Evolutionary conservation across 1,139 yeast genomes (phyloP).

Genomic region (Yamadazyma trypodendri): DNA sequence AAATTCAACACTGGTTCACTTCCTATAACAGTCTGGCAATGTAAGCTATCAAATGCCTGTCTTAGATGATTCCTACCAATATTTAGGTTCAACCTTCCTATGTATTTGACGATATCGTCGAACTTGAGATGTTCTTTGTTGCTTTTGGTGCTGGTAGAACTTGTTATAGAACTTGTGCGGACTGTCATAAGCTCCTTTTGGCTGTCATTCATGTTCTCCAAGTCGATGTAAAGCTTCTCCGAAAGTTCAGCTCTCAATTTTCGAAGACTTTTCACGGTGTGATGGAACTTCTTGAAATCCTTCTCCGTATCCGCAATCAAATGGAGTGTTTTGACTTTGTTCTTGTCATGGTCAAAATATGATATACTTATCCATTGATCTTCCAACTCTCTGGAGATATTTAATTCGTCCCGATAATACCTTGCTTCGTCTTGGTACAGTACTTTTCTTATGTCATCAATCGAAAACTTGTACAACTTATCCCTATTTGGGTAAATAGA

Average conservation of each 20-base stretch:
- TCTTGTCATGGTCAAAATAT: slow-evolving; percentile 60
- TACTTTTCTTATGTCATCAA: slow-evolving; percentile 72
- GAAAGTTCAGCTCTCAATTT: slow-evolving; percentile 34
- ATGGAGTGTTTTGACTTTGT: slow-evolving; percentile 60
- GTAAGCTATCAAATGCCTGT: slow-evolving; percentile 49
- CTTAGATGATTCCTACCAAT: slow-evolving; percentile 32
- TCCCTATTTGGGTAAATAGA: slow-evolving; percentile 12
- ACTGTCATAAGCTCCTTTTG: slow-evolving; percentile 24
- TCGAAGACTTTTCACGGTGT: slow-evolving; percentile 55
- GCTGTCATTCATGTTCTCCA: slow-evolving; percentile 26
- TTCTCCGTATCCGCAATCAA: slow-evolving; percentile 65
- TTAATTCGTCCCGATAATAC: slow-evolving; percentile 81
- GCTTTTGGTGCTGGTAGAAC: slow-evolving; percentile 16
- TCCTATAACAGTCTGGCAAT: slow-evolving; percentile 18
- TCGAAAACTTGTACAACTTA: slow-evolving; percentile 46
- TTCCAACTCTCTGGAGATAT: slow-evolving; percentile 64
- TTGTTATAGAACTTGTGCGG: slow-evolving; percentile 12
- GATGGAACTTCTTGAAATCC: slow-evolving; percentile 58
- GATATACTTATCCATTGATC: slow-evolving; percentile 79
- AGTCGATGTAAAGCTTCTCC: slow-evolving; percentile 31
- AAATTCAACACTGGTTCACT: slow-evolving; percentile 47
- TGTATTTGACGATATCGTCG: slow-evolving; percentile 64
- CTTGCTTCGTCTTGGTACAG: slow-evolving; percentile 69
- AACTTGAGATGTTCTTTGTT: slow-evolving; percentile 49
- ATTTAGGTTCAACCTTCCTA: slow-evolving; percentile 68